Base-by-base conservation (phyloP, 768 basidiomycete genomes). In the Lactifluus pinguis region DNA sequence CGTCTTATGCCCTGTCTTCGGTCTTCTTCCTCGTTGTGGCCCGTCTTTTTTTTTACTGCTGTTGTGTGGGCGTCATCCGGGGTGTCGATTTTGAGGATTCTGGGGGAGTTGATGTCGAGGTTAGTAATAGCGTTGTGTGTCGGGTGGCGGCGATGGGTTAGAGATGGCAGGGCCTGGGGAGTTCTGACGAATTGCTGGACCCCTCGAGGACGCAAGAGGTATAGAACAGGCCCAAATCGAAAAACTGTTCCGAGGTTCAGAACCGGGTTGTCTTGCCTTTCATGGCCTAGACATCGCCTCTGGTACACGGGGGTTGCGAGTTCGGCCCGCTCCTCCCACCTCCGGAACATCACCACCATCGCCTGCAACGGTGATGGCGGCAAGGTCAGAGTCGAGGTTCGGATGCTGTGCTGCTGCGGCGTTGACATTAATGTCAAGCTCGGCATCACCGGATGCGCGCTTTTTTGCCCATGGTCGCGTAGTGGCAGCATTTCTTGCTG, bases 151-250 rank as follows among this genome's bases (percentile, higher is more conserved):
- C 60, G 60, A 61, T n/a, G 60, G 17, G 42, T 55, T 42, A 2
- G 14, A 61, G 60, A 61, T 45, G 15, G 25, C 25, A 1, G 25
- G 25, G 25, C 13, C 60, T 54, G 54, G 60, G 60, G 60, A 61
- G 54, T 61, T 61, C 54, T 61, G 60, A 56, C 49, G 60, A 55
- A 42, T 50, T 17, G 49, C 54, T 38, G 36, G 54, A 61, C 54
- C 11, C 60, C 60, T 61, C n/a, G 49, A 55, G 49, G 49, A 51
- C 49, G 54, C 60, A 55, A 61, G 60, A 61, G 60, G 54, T 49
- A 13, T 4, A 36, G 44, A 42, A 59, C 55, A 45, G 30, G 54
- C 49, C 60, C 49, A 50, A 29, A n/a, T n/a, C 21, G 21, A 10
- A 14, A 60, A 51, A 30, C 48, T n/a, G 60, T 55, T 42, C 39